phyloP scores from a whole-genome alignment of 192 early-diverging fungal species.

The Pilaira anomala region DNA sequence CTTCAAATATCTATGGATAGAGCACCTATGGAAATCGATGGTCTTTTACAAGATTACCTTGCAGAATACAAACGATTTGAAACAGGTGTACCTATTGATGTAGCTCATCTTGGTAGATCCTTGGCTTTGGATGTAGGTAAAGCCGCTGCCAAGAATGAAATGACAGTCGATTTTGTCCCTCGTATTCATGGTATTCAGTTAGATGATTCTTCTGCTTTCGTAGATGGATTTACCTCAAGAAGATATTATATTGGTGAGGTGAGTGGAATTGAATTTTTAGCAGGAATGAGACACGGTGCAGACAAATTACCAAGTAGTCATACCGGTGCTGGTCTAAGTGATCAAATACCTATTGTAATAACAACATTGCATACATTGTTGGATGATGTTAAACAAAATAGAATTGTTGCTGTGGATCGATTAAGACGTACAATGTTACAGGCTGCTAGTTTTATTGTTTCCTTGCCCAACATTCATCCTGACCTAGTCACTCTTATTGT shows the following conservation, averaged over 20 bases:
- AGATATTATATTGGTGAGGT: conserved; percentile 50
- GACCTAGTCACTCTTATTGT: conserved; percentile 78
- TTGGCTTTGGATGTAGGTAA: conserved; percentile 65
- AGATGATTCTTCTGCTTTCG: conserved; percentile 54
- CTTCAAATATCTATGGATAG: conserved; percentile 56
- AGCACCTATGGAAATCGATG: conserved; percentile 71
- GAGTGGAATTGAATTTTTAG: conserved; percentile 31
- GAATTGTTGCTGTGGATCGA: conserved; percentile 41
- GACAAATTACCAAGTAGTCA: conserved; percentile 7
- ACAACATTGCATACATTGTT: conserved; percentile 34
- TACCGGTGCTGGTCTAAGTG: conserved; percentile 23
- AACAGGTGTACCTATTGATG: conserved; percentile 44
- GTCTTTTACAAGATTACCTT: conserved; percentile 65
- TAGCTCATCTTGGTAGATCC: conserved; percentile 64
- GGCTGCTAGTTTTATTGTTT: conserved; percentile 50
- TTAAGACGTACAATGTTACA: conserved; percentile 49
- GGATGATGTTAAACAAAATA: conserved; percentile 37
- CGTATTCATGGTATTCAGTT: conserved; percentile 36
- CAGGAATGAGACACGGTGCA: neutral
- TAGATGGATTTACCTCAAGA: conserved; percentile 48
- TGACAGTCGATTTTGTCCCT: conserved; percentile 27
- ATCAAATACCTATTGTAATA: conserved; percentile 33
- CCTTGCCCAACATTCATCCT: conserved; percentile 47
- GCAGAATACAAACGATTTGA: conserved; percentile 57
- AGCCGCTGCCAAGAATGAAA: conserved; percentile 22